Percentiles rank a stretch among this genome's conserved stretches.
phyloP scores from a whole-genome alignment of 2,329 filamentous ascomycete species.

The Claviceps monticola region DNA sequence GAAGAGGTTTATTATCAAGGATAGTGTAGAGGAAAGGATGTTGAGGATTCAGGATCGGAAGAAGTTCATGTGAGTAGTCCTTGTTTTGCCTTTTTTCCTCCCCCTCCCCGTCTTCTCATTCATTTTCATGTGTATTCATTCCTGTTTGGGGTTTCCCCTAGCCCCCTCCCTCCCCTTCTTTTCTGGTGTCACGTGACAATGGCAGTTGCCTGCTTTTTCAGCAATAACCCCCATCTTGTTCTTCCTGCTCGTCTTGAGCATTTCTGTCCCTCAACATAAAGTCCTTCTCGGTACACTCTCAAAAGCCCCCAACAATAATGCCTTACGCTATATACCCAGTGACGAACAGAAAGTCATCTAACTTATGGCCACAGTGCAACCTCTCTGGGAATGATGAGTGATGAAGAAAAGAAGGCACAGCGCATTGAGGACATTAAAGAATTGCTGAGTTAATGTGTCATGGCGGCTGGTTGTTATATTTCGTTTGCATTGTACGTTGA shows the following conservation, averaged over 20 bases:
- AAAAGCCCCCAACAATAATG: too few species aligned
- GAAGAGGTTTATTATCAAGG: slow-evolving; percentile 74
- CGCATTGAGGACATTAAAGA: slow-evolving; percentile 91
- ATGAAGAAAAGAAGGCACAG: slow-evolving; percentile 83
- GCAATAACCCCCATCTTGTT: not conserved
- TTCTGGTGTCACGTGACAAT: too few species aligned
- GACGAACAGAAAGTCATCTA: not conserved
- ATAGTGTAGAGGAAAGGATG: slow-evolving; percentile 93
- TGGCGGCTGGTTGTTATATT: too few species aligned
- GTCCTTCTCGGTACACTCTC: not conserved
- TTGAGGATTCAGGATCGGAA: slow-evolving; percentile 85
- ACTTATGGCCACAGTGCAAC: slow-evolving; percentile 53
- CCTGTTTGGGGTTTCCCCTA: too few species aligned
- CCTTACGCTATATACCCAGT: too few species aligned
- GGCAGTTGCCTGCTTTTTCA: not conserved
- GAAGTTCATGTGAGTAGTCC: slow-evolving; percentile 69
- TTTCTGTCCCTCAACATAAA: not conserved
- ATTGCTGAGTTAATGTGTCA: slow-evolving; percentile 47
- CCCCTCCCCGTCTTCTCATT: not conserved
- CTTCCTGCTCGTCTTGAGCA: not conserved
- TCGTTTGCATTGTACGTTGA: too few species aligned
- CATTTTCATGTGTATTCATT: not conserved
- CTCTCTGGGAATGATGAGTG: slow-evolving; percentile 83
- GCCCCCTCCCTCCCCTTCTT: too few species aligned
- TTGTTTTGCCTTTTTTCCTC: not conserved